phyloP scores from a whole-genome alignment of 345 rosid species.

The Lumnitzera racemosa region DNA sequence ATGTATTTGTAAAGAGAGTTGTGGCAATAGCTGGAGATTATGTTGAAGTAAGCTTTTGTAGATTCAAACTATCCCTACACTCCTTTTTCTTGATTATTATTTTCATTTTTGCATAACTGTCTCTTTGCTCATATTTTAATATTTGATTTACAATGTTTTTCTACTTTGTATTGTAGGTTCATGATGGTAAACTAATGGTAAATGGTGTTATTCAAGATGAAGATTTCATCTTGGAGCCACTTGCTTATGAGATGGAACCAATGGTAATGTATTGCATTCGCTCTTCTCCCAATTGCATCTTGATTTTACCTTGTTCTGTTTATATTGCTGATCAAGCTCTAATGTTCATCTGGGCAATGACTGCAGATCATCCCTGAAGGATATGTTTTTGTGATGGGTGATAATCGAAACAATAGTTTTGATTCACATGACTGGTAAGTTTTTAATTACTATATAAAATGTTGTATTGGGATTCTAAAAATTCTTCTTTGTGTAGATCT shows the following conservation, averaged over 20 bases:
- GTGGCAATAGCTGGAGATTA: constrained; percentile 83
- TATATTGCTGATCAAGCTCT: background rate
- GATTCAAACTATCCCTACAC: background rate
- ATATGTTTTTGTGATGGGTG: constrained; percentile 86
- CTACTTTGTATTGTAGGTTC: constrained; percentile 39
- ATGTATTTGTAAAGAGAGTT: constrained; percentile 76
- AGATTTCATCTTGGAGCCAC: constrained; percentile 68
- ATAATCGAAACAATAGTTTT: constrained; percentile 85
- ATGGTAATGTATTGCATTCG: constrained; percentile 24
- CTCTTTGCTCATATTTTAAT: no score
- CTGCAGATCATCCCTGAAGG: constrained; percentile 83
- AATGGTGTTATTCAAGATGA: constrained; percentile 60
- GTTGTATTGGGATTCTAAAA: background rate
- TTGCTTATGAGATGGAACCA: constrained; percentile 60
- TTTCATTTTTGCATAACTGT: background rate
- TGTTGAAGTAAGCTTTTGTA: constrained; percentile 58
- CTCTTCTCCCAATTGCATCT: background rate
- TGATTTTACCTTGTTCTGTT: no score
- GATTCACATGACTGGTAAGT: constrained; percentile 89
- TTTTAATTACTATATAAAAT: background rate
- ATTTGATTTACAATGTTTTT: no score
- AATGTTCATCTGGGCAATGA: background rate
- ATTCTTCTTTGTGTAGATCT: background rate
- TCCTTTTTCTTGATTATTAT: background rate
- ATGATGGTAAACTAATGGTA: constrained; percentile 65